Percentiles rank a stretch among this genome's conserved stretches.
Conservation (phyloP, 495 filamentous ascomycete genomes). For the Lepraria neglecta region DNA sequence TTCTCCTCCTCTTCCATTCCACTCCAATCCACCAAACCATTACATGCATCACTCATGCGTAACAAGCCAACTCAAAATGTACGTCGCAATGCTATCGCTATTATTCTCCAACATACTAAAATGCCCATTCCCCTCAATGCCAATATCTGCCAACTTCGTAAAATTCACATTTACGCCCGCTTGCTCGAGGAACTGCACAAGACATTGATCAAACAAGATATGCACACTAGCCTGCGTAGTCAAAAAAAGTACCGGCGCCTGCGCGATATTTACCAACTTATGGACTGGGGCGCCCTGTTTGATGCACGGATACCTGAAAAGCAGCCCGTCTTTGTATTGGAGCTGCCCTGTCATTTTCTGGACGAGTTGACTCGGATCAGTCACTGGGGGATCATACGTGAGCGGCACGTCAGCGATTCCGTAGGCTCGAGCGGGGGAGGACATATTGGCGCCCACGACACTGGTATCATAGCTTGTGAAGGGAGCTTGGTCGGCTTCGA, state of each 20-base stretch:
- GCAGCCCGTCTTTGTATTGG: constrained; percentile 9
- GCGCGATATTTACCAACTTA: constrained; percentile 28
- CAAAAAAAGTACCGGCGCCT: constrained; percentile 27
- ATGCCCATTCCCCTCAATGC: constrained; percentile 33
- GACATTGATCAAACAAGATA: constrained; percentile 32
- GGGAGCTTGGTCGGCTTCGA: constrained; percentile 28
- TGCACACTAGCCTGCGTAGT: constrained; percentile 30
- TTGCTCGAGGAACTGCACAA: constrained; percentile 28
- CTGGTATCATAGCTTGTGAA: constrained; percentile 19
- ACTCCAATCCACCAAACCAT: not conserved
- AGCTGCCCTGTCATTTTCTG: not conserved
- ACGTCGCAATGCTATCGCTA: not conserved
- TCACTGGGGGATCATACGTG: constrained; percentile 28
- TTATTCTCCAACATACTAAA: constrained; percentile 1
- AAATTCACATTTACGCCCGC: constrained; percentile 27
- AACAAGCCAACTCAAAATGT: not conserved
- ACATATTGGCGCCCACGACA: not conserved
- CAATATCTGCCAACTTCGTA: constrained; percentile 26
- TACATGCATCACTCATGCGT: not conserved
- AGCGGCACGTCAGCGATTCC: constrained; percentile 35
- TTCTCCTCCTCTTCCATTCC: too few relatives aligned
- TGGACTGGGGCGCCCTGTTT: constrained; percentile 36
- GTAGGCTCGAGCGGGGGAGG: constrained; percentile 25
- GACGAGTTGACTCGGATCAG: constrained; percentile 13
- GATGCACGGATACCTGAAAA: constrained; percentile 31